Percentiles rank a stretch among this genome's conserved stretches.
Conservation (phyloP, 1,284 basidiomycete genomes). For the Irpex sp. region DNA sequence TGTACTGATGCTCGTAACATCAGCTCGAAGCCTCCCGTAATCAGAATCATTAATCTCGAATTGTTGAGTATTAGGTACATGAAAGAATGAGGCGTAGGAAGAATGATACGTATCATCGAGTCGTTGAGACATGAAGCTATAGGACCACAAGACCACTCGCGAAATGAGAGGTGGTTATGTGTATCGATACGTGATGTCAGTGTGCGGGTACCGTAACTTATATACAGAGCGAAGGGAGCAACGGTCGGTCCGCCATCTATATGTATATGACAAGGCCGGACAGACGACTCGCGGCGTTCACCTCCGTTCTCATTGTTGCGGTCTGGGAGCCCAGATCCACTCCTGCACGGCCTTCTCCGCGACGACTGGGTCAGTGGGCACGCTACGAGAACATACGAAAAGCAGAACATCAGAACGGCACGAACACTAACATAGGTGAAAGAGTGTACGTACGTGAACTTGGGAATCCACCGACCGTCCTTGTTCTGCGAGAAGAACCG, state of each 20-base stretch:
- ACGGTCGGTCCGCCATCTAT: neutral
- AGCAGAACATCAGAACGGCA: neutral
- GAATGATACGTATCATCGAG: neutral
- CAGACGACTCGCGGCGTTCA: neutral
- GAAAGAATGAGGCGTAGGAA: neutral
- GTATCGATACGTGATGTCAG: neutral
- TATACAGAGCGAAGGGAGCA: neutral
- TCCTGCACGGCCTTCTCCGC: slow-evolving; percentile 57
- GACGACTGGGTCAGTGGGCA: slow-evolving; percentile 65
- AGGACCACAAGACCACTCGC: neutral
- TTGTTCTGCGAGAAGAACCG: slow-evolving; percentile 77
- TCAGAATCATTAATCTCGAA: neutral
- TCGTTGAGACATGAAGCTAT: neutral
- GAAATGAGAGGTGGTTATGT: neutral
- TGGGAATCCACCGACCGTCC: slow-evolving; percentile 80
- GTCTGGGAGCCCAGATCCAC: slow-evolving; percentile 51
- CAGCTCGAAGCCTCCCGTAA: too few relatives aligned
- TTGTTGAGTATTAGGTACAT: neutral
- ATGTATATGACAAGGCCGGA: neutral
- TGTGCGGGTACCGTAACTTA: neutral
- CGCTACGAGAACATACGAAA: slow-evolving; percentile 34
- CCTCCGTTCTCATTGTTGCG: neutral
- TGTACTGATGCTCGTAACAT: too few relatives aligned
- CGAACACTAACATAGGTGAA: neutral
- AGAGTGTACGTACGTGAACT: slow-evolving; percentile 52